Evolutionary conservation across 345 rosid genomes (phyloP).

Genomic region (Capsella bursapastoris): DNA sequence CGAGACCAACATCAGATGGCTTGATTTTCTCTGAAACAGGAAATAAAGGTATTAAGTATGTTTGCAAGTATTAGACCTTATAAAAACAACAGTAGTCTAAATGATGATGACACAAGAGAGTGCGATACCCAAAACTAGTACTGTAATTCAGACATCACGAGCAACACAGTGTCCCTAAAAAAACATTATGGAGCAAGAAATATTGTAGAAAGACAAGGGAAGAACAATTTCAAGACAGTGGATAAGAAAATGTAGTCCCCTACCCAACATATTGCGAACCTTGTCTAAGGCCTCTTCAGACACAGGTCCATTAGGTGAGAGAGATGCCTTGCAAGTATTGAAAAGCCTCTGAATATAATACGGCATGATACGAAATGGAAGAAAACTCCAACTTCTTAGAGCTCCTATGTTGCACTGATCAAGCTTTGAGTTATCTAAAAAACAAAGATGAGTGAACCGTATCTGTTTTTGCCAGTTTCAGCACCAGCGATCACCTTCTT

Average conservation of each 20-base stretch:
- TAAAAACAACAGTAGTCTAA: neutral
- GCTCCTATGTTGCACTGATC: slow-evolving; percentile 14
- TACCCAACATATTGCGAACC: slow-evolving; percentile 79
- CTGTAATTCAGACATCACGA: neutral
- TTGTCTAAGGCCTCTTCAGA: slow-evolving; percentile 85
- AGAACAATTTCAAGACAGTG: neutral
- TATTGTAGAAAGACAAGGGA: neutral
- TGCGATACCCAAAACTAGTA: slow-evolving; percentile 1
- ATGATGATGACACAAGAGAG: neutral
- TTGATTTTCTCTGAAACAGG: slow-evolving; percentile 83
- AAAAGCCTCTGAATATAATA: slow-evolving; percentile 82
- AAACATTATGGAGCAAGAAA: slow-evolving; percentile 20
- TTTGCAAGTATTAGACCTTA: slow-evolving; percentile 1
- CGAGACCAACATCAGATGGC: slow-evolving; percentile 96
- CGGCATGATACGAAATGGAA: slow-evolving; percentile 57
- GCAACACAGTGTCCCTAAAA: slow-evolving; percentile 12
- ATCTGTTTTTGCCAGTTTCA: slow-evolving; percentile 14
- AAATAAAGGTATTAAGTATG: slow-evolving; percentile 18
- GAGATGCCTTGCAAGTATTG: slow-evolving; percentile 75
- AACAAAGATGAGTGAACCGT: neutral
- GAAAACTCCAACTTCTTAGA: slow-evolving; percentile 9
- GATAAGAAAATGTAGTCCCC: slow-evolving; percentile 29
- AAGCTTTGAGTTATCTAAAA: slow-evolving; percentile 3
- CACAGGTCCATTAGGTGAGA: slow-evolving; percentile 72
- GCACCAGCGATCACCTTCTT: slow-evolving; percentile 38